These are phyloP conservation scores for Colletotrichum orbiculare DNA, from an alignment of 2,329 filamentous ascomycete genomes.

Conservation along the genomic window DNA sequence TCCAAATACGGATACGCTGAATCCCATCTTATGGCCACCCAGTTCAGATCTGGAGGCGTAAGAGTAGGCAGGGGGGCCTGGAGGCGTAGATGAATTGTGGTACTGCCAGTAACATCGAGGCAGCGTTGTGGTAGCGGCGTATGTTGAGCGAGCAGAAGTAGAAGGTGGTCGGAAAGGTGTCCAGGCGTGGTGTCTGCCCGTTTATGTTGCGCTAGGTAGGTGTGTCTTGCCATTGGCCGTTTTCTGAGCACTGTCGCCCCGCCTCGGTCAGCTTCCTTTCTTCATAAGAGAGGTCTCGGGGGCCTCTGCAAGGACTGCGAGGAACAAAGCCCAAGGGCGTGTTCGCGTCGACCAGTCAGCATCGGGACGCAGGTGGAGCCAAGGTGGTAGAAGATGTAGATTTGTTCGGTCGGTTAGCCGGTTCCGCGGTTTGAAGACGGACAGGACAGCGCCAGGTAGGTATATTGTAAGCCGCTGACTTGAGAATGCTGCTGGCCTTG, in stretches of 20 bases:
- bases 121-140: too few relatives aligned
- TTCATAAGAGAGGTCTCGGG: neutral
- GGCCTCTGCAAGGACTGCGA: constrained; percentile 7
- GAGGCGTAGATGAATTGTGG: too few relatives aligned
- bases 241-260: constrained; percentile 10
- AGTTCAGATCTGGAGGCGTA: too few relatives aligned
- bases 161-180: neutral
- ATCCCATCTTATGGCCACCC: too few relatives aligned
- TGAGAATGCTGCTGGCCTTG: too few relatives aligned
- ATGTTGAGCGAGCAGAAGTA: too few relatives aligned
- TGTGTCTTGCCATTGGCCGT: neutral
- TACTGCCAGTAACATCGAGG: too few relatives aligned
- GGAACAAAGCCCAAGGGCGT: constrained; percentile 13
- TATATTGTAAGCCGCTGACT: too few relatives aligned
- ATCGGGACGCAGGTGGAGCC: neutral
- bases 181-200: neutral
- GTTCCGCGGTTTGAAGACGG: constrained; percentile 7
- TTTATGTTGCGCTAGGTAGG: neutral
- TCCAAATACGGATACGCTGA: too few relatives aligned
- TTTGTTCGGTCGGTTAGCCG: constrained; percentile 12
- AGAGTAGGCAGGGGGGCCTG: too few relatives aligned
- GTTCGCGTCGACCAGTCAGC: constrained; percentile 7
- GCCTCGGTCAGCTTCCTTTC: constrained; percentile 5
- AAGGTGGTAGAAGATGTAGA: constrained; percentile 13
- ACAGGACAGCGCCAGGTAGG: neutral